A percentile compares a stretch with the other conserved stretches of the same genome.
These are phyloP conservation scores for Gymnopus androsaceus DNA, from an alignment of 1,284 basidiomycete genomes.

Conservation along the genomic window DNA sequence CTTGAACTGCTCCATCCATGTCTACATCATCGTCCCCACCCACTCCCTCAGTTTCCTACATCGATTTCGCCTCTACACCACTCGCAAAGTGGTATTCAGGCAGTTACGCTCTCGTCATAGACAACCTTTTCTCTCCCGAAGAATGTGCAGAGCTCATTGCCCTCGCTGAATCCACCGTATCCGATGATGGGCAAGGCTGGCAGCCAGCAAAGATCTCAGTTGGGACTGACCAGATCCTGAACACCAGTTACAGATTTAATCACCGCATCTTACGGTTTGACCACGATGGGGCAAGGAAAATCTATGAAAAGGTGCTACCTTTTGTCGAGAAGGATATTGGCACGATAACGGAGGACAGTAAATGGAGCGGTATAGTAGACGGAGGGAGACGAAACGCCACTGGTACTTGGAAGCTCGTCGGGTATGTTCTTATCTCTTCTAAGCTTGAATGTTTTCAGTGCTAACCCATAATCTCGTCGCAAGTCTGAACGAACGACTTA, in stretches of 20 bases:
- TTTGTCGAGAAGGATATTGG: constrained; percentile 31
- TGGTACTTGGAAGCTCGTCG: constrained; percentile 10
- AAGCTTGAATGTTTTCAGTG: neutral
- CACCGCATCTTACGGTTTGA: constrained; percentile 39
- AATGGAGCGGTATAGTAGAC: constrained; percentile 32
- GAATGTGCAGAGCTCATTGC: constrained; percentile 37
- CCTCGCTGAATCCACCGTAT: constrained; percentile 28
- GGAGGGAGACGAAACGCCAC: neutral
- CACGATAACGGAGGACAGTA: constrained; percentile 27
- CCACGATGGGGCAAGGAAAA: constrained; percentile 26
- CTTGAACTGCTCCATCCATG: too few relatives aligned
- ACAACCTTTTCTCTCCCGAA: constrained; percentile 34
- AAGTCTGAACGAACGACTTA: constrained; percentile 38
- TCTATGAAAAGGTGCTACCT: constrained; percentile 33
- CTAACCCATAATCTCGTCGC: neutral
- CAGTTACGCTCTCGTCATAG: constrained; percentile 37
- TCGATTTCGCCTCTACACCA: constrained; percentile 34
- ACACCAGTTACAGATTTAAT: constrained; percentile 35
- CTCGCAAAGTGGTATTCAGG: constrained; percentile 30
- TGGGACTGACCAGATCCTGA: constrained; percentile 24
- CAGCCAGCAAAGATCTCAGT: constrained; percentile 7
- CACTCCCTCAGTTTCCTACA: constrained; percentile 2
- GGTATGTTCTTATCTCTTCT: neutral
- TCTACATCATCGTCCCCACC: too few relatives aligned
- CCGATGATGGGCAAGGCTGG: constrained; percentile 4